Evolutionary conservation across 2,329 filamentous ascomycete species (phyloP), one percentile per base, ranked within the genome.

Genomic region (Venturia pyrina): DNA sequence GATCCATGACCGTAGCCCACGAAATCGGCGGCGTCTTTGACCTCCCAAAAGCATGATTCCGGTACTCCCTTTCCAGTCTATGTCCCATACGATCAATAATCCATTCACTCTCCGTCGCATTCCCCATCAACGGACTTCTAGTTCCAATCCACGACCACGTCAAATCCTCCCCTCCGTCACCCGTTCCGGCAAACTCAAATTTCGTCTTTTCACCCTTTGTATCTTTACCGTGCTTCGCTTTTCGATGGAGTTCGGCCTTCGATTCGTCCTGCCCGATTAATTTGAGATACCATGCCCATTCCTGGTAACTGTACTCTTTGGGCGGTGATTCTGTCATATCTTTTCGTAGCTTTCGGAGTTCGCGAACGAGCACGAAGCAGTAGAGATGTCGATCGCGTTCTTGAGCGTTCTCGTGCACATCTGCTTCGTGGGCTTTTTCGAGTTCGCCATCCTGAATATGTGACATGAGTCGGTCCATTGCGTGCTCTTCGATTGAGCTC

Each of bases 81-180:
- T 79, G 78, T 67, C 83, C 82, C 63, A 92, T 74, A 67, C 84
- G 80, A 67, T 90, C 86, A 50, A 91, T 74, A 44, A 92, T 85
- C 89, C 89, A 92, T 72, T 90, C 85, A 17, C 85, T 82, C 76
- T 92, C 89, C 66, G 84, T 83, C 71, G 86, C 83, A 61, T 82
- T 81, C 3, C 87, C 84, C 84, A 91, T 87, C 15, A 92, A 78
- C 3, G 89, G 89, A 69, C 86, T 89, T 17, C 83, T 78, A 60
- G 85, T 81, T 0, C 87, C 88, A 1, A 92, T 81, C 89, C 89
- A 93, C 43, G 87, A 90, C 89, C 89, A 91, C 7, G 84, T 86
- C 68, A 80, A 75, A 13, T 73, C 68, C 53, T 72, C 69, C 3
- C 71, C 73, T 37, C 73, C 65, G 5, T 67, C 67, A 5, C 64